Percentiles rank a stretch among this genome's conserved stretches.
Evolutionary conservation across 768 basidiomycete species (phyloP).

Genomic region (Ramaria rubella): DNA sequence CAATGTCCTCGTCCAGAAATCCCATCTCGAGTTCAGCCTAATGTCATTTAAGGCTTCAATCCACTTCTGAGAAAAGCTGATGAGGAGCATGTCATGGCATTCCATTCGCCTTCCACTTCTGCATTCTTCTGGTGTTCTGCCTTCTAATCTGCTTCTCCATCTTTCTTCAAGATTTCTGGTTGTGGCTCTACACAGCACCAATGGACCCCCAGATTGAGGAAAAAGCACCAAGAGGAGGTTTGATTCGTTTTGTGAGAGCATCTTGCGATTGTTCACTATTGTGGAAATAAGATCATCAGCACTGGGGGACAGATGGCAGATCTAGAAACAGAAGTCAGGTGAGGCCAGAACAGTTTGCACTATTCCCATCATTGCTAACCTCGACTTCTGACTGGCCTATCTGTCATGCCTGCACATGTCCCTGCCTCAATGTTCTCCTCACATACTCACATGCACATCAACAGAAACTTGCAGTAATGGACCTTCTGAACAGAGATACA

Average conservation of each 20-base stretch:
- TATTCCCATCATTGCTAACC: too few species aligned
- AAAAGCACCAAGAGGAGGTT: constrained; percentile 85
- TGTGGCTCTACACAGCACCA: constrained; percentile 53
- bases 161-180: constrained; percentile 63
- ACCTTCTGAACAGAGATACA: too few species aligned
- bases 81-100: constrained; percentile 78
- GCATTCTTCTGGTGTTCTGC: constrained; percentile 64
- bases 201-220: constrained; percentile 12
- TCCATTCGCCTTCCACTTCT: constrained; percentile 74
- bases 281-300: too few species aligned
- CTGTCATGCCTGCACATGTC: too few species aligned
- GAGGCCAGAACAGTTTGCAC: too few species aligned
- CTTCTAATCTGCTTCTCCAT: constrained; percentile 65
- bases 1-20: constrained; percentile 66
- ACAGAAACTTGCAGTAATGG: too few species aligned
- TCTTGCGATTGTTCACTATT: constrained; percentile 81
- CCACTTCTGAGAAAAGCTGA: constrained; percentile 90
- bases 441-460: too few species aligned
- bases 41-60: constrained; percentile 73
- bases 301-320: too few species aligned
- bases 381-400: too few species aligned
- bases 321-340: too few species aligned
- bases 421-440: too few species aligned
- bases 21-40: constrained; percentile 81
- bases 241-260: constrained; percentile 88